Conservation (phyloP, 495 filamentous ascomycete species). For the Choiromyces venosus region DNA sequence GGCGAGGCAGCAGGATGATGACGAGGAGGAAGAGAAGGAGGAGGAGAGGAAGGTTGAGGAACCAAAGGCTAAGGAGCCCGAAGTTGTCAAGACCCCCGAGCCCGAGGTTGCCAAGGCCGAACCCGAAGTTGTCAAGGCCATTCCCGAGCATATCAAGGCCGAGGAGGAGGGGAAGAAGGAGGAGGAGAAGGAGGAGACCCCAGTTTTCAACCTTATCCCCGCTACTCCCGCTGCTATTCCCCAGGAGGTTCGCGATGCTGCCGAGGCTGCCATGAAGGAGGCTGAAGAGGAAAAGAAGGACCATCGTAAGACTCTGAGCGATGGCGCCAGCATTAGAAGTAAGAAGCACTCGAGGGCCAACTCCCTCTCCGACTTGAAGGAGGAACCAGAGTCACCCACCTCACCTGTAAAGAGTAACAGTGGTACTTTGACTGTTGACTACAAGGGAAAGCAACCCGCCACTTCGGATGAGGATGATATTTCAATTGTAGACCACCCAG, state of each 20-base stretch:
- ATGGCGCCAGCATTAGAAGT: neutral
- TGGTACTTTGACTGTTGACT: conserved; percentile 39
- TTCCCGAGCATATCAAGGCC: conserved; percentile 1
- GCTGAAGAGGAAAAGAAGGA: conserved; percentile 10
- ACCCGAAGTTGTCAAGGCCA: conserved; percentile 7
- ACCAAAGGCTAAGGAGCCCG: neutral
- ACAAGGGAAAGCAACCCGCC: conserved; percentile 39
- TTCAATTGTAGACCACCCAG: conserved; percentile 37
- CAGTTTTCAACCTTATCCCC: conserved; percentile 26
- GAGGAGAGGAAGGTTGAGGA: conserved; percentile 15
- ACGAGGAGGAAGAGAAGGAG: neutral
- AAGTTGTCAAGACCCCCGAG: conserved; percentile 4
- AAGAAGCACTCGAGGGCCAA: conserved; percentile 7
- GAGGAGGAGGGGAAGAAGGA: conserved; percentile 22
- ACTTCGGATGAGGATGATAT: conserved; percentile 36
- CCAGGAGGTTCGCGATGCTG: conserved; percentile 19
- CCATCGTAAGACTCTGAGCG: conserved; percentile 7
- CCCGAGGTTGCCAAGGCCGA: conserved; percentile 16
- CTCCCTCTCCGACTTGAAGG: conserved; percentile 26
- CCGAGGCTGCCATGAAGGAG: conserved; percentile 23
- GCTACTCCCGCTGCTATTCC: conserved; percentile 23
- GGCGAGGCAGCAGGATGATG: conserved; percentile 3
- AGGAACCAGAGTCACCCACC: conserved; percentile 45
- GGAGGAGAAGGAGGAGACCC: conserved; percentile 7
- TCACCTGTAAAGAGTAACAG: conserved; percentile 18